Evolutionary conservation across 129 eudicot species (phyloP).

Genomic region (Flaveria robusta): DNA sequence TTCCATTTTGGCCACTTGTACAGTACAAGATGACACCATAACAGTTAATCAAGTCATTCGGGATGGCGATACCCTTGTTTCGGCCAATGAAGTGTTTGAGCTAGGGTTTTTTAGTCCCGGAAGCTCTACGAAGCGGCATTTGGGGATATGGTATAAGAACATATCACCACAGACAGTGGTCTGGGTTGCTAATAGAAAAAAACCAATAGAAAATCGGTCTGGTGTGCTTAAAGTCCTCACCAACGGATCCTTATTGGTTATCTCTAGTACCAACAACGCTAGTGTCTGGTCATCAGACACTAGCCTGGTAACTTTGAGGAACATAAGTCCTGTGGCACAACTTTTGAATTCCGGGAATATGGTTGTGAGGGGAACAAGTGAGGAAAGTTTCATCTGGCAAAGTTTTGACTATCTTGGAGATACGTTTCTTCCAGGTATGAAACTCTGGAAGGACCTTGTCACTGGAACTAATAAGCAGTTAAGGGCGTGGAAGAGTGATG

Average conservation of each 20-base stretch:
- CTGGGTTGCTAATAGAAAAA: conserved; percentile 44
- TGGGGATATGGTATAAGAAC: conserved; percentile 42
- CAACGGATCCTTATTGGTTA: conserved; percentile 32
- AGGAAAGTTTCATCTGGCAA: conserved; percentile 34
- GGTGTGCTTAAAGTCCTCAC: conserved; percentile 24
- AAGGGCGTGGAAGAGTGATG: conserved; percentile 30
- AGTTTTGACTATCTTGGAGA: conserved; percentile 40
- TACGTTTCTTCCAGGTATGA: conserved; percentile 34
- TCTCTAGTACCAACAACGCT: conserved; percentile 1
- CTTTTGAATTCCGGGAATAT: conserved; percentile 38
- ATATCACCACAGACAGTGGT: conserved; percentile 32
- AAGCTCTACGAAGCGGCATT: conserved; percentile 23
- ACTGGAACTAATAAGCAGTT: conserved; percentile 17
- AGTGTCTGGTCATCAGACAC: conserved; percentile 26
- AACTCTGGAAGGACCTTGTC: conserved; percentile 32
- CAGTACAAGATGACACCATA: conserved; percentile 1
- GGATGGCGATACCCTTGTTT: conserved; percentile 19
- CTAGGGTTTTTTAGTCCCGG: conserved; percentile 47
- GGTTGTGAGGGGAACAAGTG: conserved; percentile 18
- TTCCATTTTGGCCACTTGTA: background rate
- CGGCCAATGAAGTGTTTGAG: conserved; percentile 1
- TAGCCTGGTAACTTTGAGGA: background rate
- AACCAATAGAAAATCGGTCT: conserved; percentile 25
- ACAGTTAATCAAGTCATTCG: conserved; percentile 4
- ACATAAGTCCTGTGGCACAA: conserved; percentile 31